Base-by-base conservation (phyloP, 73 alveolate genomes). In the Paramecium tetraurelia region DNA sequence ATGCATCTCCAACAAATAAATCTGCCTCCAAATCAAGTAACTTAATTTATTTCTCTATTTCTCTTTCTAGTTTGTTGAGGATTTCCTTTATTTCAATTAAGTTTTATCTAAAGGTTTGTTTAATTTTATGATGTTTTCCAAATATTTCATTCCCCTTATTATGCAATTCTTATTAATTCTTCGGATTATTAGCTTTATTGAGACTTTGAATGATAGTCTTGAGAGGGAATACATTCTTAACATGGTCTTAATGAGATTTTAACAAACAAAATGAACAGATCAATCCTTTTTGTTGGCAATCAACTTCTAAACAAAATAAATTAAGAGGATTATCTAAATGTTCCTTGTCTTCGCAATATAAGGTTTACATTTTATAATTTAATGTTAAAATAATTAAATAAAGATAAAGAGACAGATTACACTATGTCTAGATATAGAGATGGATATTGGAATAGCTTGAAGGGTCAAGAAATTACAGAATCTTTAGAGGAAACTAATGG, bases 1-100 rank as follows among this genome's bases (percentile, higher is more conserved):
- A 80, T n/a, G 90, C 76, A n/a, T 80, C 90, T 7, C 90, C 90
- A 2, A 80, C 90, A 80, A 80, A 80, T 80, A 80, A 24, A 46
- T 80, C 90, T 10, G 90, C 90, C 24, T 80, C 90, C 22, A 80
- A 44, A 46, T 80, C 90, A 12, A 80, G 48, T 20, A 48, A 20
- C 27, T 80, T 80, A 11, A 80, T 80, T 80, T 80, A 40, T 46
- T 43, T 80, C n/a, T 80, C 90, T 46, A 80, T 24, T 44, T 80
- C 90, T 46, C 31, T 80, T 22, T 80, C 90, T 22, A 80, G 14
- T 43, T 43, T 40, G 14, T 41, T 80, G 9, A 80, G 72, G 31
- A 41, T 80, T 12, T 80, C 90, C 8, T 80, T 80, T 20, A 80
- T 80, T 80, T 46, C 72, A 80, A 80, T 22, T 14, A 80, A 43